These are phyloP conservation scores for Dictyostelium discoideum DNA, from an alignment of 78 protist species.

Conservation along the genomic window DNA sequence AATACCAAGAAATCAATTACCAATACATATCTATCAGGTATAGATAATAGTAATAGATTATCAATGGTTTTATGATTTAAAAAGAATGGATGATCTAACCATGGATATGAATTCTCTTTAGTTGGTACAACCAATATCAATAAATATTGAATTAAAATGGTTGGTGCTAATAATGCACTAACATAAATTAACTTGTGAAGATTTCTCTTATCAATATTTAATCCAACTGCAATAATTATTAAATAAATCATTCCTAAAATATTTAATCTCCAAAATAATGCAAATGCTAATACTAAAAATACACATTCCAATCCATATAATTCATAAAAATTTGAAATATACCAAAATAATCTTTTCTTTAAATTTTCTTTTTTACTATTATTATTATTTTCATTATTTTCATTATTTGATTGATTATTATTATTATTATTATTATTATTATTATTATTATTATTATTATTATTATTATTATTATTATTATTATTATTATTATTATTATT, in stretches of 20 bases:
- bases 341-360: constrained; percentile 1
- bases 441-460: neutral
- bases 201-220: constrained; percentile 15
- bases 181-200: constrained; percentile 31
- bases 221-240: constrained; percentile 22
- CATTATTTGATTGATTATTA: neutral
- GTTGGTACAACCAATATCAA: constrained; percentile 20
- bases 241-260: constrained; percentile 46
- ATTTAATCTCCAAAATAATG: constrained; percentile 71
- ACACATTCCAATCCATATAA: constrained; percentile 63
- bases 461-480: too few species aligned
- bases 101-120: neutral
- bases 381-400: neutral
- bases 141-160: constrained; percentile 37
- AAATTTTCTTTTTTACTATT: neutral
- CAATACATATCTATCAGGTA: constrained; percentile 23
- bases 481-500: neutral
- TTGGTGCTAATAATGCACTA: constrained; percentile 28
- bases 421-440: neutral
- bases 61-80: neutral
- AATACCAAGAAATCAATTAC: constrained; percentile 35
- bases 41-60: neutral
- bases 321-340: constrained; percentile 45
- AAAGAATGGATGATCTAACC: neutral
- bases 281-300: neutral